Evolutionary conservation across 371 early-diverging fungal genomes (phyloP).

Genomic region (Apophysomyces variabilis): DNA sequence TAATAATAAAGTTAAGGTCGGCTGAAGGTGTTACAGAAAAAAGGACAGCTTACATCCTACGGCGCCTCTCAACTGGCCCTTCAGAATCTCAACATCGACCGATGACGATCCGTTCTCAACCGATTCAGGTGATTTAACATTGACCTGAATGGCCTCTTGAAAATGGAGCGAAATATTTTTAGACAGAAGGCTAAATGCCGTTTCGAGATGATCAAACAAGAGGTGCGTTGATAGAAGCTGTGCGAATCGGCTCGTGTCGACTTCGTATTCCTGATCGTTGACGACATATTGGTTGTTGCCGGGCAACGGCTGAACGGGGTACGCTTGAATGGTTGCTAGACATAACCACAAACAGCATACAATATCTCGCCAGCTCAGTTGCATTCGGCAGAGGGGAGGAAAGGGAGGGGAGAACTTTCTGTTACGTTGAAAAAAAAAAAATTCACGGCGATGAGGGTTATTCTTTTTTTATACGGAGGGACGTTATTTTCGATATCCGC

Average conservation of each 20-base stretch:
- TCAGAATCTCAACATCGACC: conserved; percentile 39
- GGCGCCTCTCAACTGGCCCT: conserved; percentile 43
- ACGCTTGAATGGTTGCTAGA: conserved; percentile 2
- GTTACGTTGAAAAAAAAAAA: conserved; percentile 8
- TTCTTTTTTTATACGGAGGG: conserved; percentile 2
- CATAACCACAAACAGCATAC: conserved; percentile 12
- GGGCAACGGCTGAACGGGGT: conserved; percentile 9
- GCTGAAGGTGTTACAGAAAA: background rate
- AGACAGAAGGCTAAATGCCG: conserved; percentile 30
- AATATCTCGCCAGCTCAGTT: conserved; percentile 7
- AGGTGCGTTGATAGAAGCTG: conserved; percentile 36
- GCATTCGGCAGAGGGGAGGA: conserved; percentile 7
- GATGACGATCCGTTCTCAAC: conserved; percentile 13
- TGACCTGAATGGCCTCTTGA: conserved; percentile 35
- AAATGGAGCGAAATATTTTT: conserved; percentile 35
- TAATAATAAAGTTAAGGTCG: background rate
- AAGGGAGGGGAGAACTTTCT: background rate
- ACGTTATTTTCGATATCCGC: conserved; percentile 2
- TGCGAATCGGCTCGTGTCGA: conserved; percentile 34
- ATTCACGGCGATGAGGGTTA: background rate
- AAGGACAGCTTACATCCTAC: conserved; percentile 36
- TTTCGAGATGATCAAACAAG: conserved; percentile 41
- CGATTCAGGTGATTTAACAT: conserved; percentile 13
- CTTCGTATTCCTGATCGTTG: conserved; percentile 13
- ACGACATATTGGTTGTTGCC: background rate